A percentile compares a stretch with the other conserved stretches of the same genome.
Evolutionary conservation across 106 monocot genomes (phyloP).

Genomic region (Acanthochlamys bracteata): DNA sequence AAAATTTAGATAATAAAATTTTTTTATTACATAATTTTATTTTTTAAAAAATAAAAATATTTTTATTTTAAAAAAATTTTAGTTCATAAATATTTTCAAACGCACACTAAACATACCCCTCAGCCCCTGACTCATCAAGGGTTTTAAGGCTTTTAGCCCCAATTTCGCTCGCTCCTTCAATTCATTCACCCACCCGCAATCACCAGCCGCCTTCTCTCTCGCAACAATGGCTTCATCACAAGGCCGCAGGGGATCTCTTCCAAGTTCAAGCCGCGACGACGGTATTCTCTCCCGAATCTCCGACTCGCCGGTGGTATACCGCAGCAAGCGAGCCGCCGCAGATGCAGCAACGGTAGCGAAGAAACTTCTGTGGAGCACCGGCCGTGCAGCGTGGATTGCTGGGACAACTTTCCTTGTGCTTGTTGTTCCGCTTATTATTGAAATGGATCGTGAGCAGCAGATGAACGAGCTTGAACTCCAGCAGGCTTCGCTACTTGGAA

Average conservation of each 20-base stretch:
- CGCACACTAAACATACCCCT: too few relatives aligned
- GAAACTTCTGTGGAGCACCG: constrained; percentile 71
- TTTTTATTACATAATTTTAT: too few relatives aligned
- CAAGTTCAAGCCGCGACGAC: constrained; percentile 6
- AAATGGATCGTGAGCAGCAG: constrained; percentile 84
- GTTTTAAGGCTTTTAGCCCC: neutral
- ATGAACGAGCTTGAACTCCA: constrained; percentile 62
- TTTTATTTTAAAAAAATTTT: too few relatives aligned
- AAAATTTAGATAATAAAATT: too few relatives aligned
- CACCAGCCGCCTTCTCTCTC: neutral
- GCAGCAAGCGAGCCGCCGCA: constrained; percentile 34
- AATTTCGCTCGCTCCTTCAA: too few relatives aligned
- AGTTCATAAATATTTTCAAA: too few relatives aligned
- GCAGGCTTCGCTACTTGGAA: constrained; percentile 73
- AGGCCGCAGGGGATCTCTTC: neutral
- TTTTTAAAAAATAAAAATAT: too few relatives aligned
- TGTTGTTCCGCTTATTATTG: constrained; percentile 70
- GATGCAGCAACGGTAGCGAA: constrained; percentile 42
- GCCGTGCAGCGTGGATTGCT: constrained; percentile 74
- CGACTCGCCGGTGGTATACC: constrained; percentile 37
- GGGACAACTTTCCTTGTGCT: constrained; percentile 82
- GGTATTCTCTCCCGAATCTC: constrained; percentile 41
- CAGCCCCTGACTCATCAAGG: too few relatives aligned
- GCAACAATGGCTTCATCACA: neutral
- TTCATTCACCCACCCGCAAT: too few relatives aligned